Evolutionary conservation across 176 grass and related monocot genomes (phyloP).

Genomic region (Canna indica): DNA sequence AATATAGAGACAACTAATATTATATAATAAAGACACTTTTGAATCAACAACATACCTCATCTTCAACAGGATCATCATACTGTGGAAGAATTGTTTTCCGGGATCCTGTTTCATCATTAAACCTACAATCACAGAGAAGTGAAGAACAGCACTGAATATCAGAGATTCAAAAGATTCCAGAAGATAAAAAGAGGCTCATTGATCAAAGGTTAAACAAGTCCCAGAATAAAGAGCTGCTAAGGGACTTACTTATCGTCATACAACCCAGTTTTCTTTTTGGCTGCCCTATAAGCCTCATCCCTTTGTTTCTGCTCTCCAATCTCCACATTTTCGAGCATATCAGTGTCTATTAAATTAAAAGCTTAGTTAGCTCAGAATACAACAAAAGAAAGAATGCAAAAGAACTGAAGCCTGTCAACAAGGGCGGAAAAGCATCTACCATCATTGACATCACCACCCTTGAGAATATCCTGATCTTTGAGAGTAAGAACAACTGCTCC

Average conservation of each 20-base stretch:
- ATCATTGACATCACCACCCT: constrained; percentile 71
- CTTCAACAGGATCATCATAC: constrained; percentile 70
- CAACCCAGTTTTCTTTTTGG: constrained; percentile 74
- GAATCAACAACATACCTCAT: constrained; percentile 42
- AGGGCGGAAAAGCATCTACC: constrained; percentile 28
- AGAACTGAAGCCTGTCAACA: neutral
- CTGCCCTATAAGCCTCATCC: constrained; percentile 57
- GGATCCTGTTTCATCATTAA: constrained; percentile 48
- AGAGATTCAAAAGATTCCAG: neutral
- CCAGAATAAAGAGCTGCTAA: constrained; percentile 1
- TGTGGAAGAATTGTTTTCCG: constrained; percentile 68
- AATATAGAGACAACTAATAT: constrained; percentile 5
- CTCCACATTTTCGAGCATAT: constrained; percentile 95
- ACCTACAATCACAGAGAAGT: constrained; percentile 30
- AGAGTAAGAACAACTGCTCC: constrained; percentile 91
- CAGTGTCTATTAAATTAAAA: constrained; percentile 35
- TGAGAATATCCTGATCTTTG: constrained; percentile 88
- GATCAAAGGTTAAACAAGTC: constrained; percentile 17
- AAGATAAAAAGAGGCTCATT: constrained; percentile 31
- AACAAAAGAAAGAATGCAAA: neutral
- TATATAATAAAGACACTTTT: neutral
- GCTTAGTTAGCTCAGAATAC: neutral
- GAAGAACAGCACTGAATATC: constrained; percentile 6
- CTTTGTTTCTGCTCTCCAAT: constrained; percentile 87
- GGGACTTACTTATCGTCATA: constrained; percentile 70